Conservation (phyloP, 768 basidiomycete genomes). For the Mycena sanguinolenta region DNA sequence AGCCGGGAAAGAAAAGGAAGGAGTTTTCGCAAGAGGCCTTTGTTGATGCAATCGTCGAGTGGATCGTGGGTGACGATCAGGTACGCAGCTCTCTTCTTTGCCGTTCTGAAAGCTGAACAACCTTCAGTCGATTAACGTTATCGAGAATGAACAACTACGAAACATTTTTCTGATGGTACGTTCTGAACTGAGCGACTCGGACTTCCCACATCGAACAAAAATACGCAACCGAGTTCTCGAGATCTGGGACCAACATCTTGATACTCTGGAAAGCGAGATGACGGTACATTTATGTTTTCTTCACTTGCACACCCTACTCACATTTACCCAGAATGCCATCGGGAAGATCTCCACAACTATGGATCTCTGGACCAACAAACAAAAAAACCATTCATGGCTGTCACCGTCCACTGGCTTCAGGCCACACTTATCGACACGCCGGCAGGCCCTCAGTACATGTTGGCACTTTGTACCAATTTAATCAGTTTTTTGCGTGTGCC, state of each 20-base stretch:
- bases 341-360: slow-evolving; percentile 53
- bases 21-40: not conserved
- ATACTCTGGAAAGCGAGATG: slow-evolving; percentile 40
- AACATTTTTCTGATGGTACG: slow-evolving; percentile 41
- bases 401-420: slow-evolving; percentile 58
- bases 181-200: slow-evolving; percentile 45
- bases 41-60: slow-evolving; percentile 16
- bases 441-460: slow-evolving; percentile 39
- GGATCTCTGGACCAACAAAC: slow-evolving; percentile 35
- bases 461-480: not conserved
- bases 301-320: not conserved
- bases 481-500: too few relatives aligned
- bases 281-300: slow-evolving; percentile 14
- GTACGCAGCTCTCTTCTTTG: not conserved
- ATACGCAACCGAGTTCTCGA: slow-evolving; percentile 42
- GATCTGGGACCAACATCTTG: slow-evolving; percentile 42
- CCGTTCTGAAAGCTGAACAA: not conserved
- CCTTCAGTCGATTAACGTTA: slow-evolving; percentile 25
- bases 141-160: slow-evolving; percentile 37
- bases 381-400: slow-evolving; percentile 28
- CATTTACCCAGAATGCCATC: slow-evolving; percentile 39
- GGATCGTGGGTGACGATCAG: slow-evolving; percentile 17
- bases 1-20: not conserved
- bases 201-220: slow-evolving; percentile 47
- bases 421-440: slow-evolving; percentile 9